Evolutionary conservation across 2,329 filamentous ascomycete species (phyloP).

Genomic region (Aspergillus piperis): DNA sequence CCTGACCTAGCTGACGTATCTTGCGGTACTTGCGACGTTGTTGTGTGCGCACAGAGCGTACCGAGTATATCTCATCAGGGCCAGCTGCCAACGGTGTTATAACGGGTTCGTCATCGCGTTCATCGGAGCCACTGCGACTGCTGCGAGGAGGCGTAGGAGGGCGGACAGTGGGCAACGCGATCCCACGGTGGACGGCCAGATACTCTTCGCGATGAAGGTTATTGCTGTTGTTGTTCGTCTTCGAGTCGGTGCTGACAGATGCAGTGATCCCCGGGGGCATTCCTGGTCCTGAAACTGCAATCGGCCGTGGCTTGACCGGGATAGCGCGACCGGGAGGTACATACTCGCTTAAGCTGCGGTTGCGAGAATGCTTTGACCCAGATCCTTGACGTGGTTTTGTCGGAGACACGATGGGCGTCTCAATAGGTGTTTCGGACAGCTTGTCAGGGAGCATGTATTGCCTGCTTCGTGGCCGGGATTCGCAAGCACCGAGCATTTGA

Average conservation of each 20-base stretch:
- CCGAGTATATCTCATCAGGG: conserved; percentile 66
- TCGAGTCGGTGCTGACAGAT: conserved; percentile 46
- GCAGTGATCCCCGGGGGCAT: conserved; percentile 50
- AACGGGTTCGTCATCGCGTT: conserved; percentile 46
- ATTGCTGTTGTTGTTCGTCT: conserved; percentile 17
- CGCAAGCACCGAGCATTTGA: conserved; percentile 33
- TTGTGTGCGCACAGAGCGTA: conserved; percentile 64
- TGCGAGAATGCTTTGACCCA: conserved; percentile 59
- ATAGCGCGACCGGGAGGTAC: conserved; percentile 67
- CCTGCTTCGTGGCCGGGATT: conserved; percentile 34
- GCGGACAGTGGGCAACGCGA: conserved; percentile 60
- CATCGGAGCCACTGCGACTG: conserved; percentile 61
- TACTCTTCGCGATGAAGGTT: conserved; percentile 74
- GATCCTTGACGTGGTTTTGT: conserved; percentile 27
- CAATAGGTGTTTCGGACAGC: conserved; percentile 14
- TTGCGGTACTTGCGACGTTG: conserved; percentile 78
- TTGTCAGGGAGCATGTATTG: conserved; percentile 46
- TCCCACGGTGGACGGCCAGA: conserved; percentile 74
- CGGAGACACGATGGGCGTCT: conserved; percentile 15
- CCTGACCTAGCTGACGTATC: conserved; percentile 79
- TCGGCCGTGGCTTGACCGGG: conserved; percentile 67
- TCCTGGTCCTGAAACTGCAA: conserved; percentile 68
- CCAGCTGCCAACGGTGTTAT: conserved; percentile 23
- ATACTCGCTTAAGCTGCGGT: conserved; percentile 88
- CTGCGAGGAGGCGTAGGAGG: conserved; percentile 82